A percentile compares a stretch with the other conserved stretches of the same genome.
Evolutionary conservation across 148 eudicot species (phyloP).

Genomic region (Rhododendron ferrugineum): DNA sequence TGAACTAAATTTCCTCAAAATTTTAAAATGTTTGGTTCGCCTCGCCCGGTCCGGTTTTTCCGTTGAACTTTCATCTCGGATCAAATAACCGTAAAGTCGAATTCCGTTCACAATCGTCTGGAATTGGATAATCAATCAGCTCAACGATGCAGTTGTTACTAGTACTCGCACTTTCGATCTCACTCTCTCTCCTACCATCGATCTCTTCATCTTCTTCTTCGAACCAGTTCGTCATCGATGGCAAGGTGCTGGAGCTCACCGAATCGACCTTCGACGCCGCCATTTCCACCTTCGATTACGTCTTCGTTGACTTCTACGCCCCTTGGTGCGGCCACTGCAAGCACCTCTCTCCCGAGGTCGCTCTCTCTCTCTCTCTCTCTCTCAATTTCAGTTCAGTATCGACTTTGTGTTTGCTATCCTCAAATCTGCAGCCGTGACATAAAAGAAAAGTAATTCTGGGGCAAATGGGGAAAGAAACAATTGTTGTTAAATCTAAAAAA

Average conservation of each 20-base stretch:
- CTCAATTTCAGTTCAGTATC: background rate
- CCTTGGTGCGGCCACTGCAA: slow-evolving; percentile 99
- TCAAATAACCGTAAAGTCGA: too few relatives aligned
- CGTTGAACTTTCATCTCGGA: too few relatives aligned
- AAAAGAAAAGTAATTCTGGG: background rate
- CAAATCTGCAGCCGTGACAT: background rate
- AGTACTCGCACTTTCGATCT: slow-evolving; percentile 13
- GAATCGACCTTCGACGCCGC: slow-evolving; percentile 80
- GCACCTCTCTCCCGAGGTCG: slow-evolving; percentile 75
- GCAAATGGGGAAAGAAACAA: background rate
- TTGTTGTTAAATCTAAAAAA: background rate
- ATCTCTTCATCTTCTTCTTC: slow-evolving; percentile 3
- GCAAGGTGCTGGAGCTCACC: slow-evolving; percentile 65
- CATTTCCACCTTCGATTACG: slow-evolving; percentile 57
- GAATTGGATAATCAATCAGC: background rate
- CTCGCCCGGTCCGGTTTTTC: too few relatives aligned
- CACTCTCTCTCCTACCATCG: slow-evolving; percentile 9
- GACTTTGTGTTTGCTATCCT: background rate
- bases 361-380: background rate
- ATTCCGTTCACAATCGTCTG: background rate
- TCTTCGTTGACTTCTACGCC: slow-evolving; percentile 86
- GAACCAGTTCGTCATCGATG: slow-evolving; percentile 37
- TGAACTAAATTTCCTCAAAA: too few relatives aligned
- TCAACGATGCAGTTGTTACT: background rate
- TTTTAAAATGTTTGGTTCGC: too few relatives aligned